phyloP scores from a whole-genome alignment of 2,329 filamentous ascomycete genomes.

The Scedosporium boydii region DNA sequence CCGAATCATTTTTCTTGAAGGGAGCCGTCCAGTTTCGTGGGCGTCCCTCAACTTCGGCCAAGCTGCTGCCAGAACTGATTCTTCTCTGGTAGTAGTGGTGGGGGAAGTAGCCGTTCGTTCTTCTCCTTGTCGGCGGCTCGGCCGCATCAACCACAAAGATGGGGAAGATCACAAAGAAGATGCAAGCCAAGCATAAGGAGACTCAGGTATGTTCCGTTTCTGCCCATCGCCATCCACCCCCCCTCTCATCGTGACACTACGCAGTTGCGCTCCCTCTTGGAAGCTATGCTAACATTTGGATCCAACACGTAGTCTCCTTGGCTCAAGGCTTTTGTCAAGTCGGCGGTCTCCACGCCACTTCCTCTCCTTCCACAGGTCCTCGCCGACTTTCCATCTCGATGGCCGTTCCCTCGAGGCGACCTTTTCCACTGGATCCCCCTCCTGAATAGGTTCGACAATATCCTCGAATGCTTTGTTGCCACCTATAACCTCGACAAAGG shows the following conservation, averaged over 20 bases:
- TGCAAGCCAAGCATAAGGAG: constrained; percentile 59
- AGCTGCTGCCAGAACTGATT: constrained; percentile 30
- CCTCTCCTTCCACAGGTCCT: constrained; percentile 71
- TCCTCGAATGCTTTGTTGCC: constrained; percentile 72
- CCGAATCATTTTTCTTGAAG: not conserved
- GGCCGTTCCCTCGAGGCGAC: constrained; percentile 93
- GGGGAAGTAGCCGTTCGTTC: constrained; percentile 37
- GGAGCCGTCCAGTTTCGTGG: not conserved
- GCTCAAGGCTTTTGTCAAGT: constrained; percentile 70
- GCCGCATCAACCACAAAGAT: constrained; percentile 51
- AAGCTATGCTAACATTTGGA: constrained; percentile 17
- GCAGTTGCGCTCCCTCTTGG: not conserved
- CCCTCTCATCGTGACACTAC: not conserved
- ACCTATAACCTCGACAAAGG: constrained; percentile 73
- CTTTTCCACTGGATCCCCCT: constrained; percentile 97
- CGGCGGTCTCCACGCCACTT: constrained; percentile 58
- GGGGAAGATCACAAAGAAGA: constrained; percentile 59
- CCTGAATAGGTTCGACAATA: constrained; percentile 83
- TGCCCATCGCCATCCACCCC: not conserved
- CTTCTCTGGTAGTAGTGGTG: constrained; percentile 41
- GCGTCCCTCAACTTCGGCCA: constrained; percentile 11
- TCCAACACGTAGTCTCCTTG: constrained; percentile 62
- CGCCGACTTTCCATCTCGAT: constrained; percentile 71
- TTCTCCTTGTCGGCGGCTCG: constrained; percentile 33
- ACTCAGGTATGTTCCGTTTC: constrained; percentile 43